Base-by-base conservation (phyloP, 2,329 filamentous ascomycete genomes). In the Monilinia polystroma region DNA sequence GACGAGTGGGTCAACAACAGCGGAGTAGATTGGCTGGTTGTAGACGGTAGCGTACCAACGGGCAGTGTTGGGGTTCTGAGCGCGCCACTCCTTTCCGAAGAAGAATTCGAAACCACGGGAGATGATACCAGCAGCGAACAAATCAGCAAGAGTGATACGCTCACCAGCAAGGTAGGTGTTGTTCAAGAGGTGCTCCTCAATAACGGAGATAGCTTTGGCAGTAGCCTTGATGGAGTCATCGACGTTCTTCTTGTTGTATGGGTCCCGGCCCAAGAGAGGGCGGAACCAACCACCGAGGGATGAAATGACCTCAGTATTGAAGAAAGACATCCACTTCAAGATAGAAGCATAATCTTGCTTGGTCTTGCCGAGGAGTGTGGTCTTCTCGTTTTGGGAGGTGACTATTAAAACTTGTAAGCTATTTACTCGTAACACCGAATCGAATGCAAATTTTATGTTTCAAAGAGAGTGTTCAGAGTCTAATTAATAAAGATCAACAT, bases 351-450 rank as follows among this genome's bases (percentile, higher is more conserved):
- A 93, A 88, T 99, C 95, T 86, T 99, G 94, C 90, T 99, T 99
- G 84, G 93, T 99, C 90, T 98, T 98, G 79, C 95, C 95, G 76
- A 99, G 89, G 73, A 99, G 93, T 75, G 93, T 96, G 76, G 95
- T 99, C 90, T 98, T 98, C 90, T 98, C 95, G 81, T 99, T 99
- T 85, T 99, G 95, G 76, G 95, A 98, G 77, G 95, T 93, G 80
- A 99, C 95, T 98, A 78, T 70, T 69, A 68, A 72, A 51, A 2
- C 69, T 68, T 68, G 68, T 75, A 68, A 74, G 71, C 67, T 62
- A 35, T 49, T 66, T 65, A 45, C 67, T 55, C 62, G 55, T 62
- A 58, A 54, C 63, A 68, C 35, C 69, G 62, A 60, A 67, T 70
- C 41, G 63, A 65, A 67, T 52, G 6, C 65, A 49, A 66, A 57